These are phyloP conservation scores for Millerozyma miso DNA, from an alignment of 805 yeast genomes.

Conservation along the genomic window DNA sequence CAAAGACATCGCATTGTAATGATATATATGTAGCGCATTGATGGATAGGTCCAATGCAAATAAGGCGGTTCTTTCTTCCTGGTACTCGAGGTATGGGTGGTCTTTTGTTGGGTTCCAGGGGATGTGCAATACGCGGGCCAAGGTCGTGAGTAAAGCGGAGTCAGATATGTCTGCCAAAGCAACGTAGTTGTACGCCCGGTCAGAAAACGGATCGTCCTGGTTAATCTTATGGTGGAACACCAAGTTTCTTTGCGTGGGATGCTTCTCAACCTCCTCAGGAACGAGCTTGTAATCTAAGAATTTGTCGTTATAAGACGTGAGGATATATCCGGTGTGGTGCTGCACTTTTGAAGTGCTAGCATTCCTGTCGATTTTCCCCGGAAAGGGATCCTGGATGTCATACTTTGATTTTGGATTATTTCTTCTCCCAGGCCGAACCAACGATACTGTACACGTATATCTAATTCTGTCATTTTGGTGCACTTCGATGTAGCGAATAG, in stretches of 20 bases:
- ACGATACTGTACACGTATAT: conserved; percentile 49
- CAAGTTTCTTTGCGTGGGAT: conserved; percentile 37
- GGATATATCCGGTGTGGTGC: conserved; percentile 33
- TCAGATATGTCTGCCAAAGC: conserved; percentile 38
- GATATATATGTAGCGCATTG: conserved; percentile 33
- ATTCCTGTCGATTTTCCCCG: conserved; percentile 19
- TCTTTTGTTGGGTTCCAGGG: conserved; percentile 40
- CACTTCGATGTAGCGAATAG: conserved; percentile 51
- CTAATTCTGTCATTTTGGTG: conserved; percentile 49
- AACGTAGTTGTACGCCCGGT: conserved; percentile 27
- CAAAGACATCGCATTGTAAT: conserved; percentile 42
- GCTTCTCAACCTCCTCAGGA: conserved; percentile 29
- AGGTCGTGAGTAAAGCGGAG: conserved; percentile 36
- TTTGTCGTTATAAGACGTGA: conserved; percentile 36
- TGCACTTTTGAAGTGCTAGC: conserved; percentile 11
- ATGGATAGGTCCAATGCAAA: conserved; percentile 24
- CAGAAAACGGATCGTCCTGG: conserved; percentile 15
- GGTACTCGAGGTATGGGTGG: conserved; percentile 26
- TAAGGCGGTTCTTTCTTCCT: conserved; percentile 30
- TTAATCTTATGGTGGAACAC: conserved; percentile 37
- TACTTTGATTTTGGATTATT: conserved; percentile 18
- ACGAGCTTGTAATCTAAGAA: conserved; percentile 26
- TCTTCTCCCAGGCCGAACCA: conserved; percentile 19
- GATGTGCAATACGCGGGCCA: conserved; percentile 37
- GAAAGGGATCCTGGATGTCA: conserved; percentile 5